Evolutionary conservation across 1,284 basidiomycete species (phyloP).

Genomic region (Cryptococcus hybrid): DNA sequence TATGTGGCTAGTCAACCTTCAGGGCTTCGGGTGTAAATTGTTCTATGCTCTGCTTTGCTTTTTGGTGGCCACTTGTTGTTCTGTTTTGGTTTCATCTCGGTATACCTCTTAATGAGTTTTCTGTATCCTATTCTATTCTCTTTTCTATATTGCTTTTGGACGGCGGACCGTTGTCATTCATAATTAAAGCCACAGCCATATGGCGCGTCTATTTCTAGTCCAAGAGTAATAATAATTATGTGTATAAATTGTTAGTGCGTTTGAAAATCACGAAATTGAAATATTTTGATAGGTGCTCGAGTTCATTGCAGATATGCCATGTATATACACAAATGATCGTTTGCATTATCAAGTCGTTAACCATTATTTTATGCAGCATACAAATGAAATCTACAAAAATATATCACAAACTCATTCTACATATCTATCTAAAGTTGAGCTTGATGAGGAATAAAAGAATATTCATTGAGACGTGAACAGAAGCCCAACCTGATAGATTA

Average conservation of each 20-base stretch:
- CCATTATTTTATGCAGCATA: too few species aligned
- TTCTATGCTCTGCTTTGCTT: not conserved
- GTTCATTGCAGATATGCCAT: too few species aligned
- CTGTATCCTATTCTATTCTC: not conserved
- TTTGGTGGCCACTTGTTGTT: not conserved
- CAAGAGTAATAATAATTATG: not conserved
- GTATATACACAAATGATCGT: too few species aligned
- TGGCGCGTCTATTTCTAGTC: conserved; percentile 2
- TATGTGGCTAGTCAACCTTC: conserved; percentile 16
- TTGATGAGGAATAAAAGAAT: conserved; percentile 56
- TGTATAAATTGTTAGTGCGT: not conserved
- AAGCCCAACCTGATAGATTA: conserved; percentile 51
- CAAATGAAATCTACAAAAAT: not conserved
- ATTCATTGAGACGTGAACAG: conserved; percentile 57
- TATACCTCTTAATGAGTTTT: not conserved
- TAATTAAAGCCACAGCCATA: not conserved
- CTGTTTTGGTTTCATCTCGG: not conserved
- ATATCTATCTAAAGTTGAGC: conserved; percentile 42
- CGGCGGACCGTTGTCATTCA: not conserved
- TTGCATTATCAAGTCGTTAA: too few species aligned
- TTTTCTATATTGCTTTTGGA: conserved; percentile 1
- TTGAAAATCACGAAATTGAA: too few species aligned
- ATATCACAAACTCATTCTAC: not conserved
- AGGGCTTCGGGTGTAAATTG: conserved; percentile 8
- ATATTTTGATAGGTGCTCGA: too few species aligned